Base-by-base conservation (phyloP, 768 basidiomycete genomes). In the Scleroderma bovista region DNA sequence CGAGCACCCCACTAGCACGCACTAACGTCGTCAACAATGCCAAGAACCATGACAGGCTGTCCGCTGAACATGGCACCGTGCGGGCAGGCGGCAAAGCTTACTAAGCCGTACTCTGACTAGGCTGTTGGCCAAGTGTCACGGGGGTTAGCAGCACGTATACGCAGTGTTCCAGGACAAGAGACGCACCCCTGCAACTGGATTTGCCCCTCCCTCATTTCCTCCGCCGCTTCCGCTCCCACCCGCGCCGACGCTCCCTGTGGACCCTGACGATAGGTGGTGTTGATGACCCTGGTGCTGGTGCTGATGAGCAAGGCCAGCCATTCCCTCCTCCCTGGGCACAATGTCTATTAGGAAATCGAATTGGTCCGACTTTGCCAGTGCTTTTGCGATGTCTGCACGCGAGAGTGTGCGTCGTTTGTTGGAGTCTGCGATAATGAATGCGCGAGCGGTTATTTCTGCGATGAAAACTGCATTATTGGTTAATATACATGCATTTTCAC, bases 321-420 rank as follows among this genome's bases (percentile, higher is more conserved):
- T 22, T 0, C 65, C 66, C 51, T 91, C 88, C 51, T 95, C 94
- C 38, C 93, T 74, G 0, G 94, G 94, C 1, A 95, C 86, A 51
- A 96, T 92, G 67, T 97, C 95, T 64, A 97, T 95, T 51, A 98
- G 74, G 62, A 98, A 98, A 71, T 97, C 95, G 60, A 97, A 97
- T 66, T 94, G 93, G 71, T 97, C 95, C 4, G 87, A 88, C 67
- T 93, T 92, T 59, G 82, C 81, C 52, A 96, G 77, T 0, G 94
- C 95, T 60, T 92, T 89, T 6, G 93, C 88, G 47, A 99, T 93
- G 69, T 97, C 94, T 12, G 90, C 84, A 42, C 92, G 84, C 10
- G 92, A 93, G 17, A 97, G 76, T 2, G 94, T 97, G n/a, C 93
- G 86, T 23, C 94, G 86, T 68, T 96, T 97, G 71, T 93, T 89